Percentiles rank a stretch among this genome's conserved stretches.
Evolutionary conservation across 2,329 filamentous ascomycete species (phyloP).

Genomic region (Cladosporium sp.): DNA sequence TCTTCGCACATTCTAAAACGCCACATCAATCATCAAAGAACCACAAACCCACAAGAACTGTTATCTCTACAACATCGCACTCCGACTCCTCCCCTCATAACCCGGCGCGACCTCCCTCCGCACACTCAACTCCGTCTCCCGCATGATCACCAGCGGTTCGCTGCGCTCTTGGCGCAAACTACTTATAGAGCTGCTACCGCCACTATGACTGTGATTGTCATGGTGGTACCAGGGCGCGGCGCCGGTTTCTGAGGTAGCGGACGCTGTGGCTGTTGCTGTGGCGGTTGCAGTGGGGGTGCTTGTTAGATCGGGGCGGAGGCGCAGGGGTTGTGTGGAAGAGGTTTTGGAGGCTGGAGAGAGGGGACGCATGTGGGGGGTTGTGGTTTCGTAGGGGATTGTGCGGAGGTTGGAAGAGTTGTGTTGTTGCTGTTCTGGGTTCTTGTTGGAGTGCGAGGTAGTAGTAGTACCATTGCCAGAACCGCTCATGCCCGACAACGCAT

Average conservation of each 20-base stretch:
- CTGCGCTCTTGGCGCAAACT: constrained; percentile 24
- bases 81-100: background rate
- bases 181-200: constrained; percentile 23
- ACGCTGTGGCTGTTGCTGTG: background rate
- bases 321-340: background rate
- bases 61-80: background rate
- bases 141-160: constrained; percentile 32
- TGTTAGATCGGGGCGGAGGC: constrained; percentile 9
- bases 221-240: background rate
- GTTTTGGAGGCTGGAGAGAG: background rate
- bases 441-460: background rate
- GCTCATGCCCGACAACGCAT: constrained; percentile 27
- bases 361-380: constrained; percentile 4
- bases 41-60: background rate
- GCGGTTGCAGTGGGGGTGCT: background rate
- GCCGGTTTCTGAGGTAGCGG: background rate
- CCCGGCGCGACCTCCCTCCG: constrained; percentile 3
- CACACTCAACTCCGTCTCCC: constrained; percentile 30
- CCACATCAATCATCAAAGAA: background rate
- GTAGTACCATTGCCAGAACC: background rate
- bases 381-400: constrained; percentile 24
- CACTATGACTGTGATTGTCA: constrained; percentile 24
- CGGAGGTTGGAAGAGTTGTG: background rate
- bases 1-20: background rate
- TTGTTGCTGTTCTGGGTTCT: background rate